These are phyloP conservation scores for Porogramme epimiltina DNA, from an alignment of 1,284 basidiomycete genomes.

Conservation along the genomic window DNA sequence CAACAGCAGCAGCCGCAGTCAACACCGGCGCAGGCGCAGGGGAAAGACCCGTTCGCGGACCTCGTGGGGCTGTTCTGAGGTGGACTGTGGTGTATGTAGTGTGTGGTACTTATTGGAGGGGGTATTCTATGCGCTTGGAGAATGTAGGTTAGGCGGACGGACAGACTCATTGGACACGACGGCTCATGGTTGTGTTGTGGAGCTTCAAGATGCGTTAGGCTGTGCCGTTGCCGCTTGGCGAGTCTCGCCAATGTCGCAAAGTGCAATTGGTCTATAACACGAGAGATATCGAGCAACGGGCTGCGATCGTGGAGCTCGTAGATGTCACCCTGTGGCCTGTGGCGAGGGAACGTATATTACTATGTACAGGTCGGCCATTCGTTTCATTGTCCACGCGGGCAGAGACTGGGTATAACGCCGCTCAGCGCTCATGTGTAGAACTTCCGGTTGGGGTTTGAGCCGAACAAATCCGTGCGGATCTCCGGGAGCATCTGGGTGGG, in stretches of 20 bases:
- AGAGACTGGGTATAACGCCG: constrained; percentile 15
- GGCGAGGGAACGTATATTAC: background rate
- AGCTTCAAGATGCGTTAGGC: no score
- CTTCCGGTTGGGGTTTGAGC: constrained; percentile 84
- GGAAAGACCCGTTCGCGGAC: constrained; percentile 82
- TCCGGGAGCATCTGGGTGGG: constrained; percentile 83
- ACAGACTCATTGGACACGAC: background rate
- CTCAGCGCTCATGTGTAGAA: constrained; percentile 61
- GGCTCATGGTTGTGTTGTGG: no score
- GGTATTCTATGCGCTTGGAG: background rate
- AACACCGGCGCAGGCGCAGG: constrained; percentile 37
- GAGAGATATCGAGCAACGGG: no score
- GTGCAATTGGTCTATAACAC: no score
- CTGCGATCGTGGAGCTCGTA: no score
- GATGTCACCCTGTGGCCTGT: no score
- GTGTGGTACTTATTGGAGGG: background rate
- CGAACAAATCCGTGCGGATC: constrained; percentile 84
- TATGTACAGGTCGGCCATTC: constrained; percentile 16
- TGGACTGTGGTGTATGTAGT: no score
- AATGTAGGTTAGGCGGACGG: constrained; percentile 1
- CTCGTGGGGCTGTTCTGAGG: constrained; percentile 71
- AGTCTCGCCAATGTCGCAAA: no score
- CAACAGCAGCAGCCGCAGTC: constrained; percentile 15
- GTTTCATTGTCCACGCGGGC: constrained; percentile 12
- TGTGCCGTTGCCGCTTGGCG: no score